A percentile compares a stretch with the other conserved stretches of the same genome.
phyloP scores from a whole-genome alignment of 768 basidiomycete genomes.

The Mycena filopes region DNA sequence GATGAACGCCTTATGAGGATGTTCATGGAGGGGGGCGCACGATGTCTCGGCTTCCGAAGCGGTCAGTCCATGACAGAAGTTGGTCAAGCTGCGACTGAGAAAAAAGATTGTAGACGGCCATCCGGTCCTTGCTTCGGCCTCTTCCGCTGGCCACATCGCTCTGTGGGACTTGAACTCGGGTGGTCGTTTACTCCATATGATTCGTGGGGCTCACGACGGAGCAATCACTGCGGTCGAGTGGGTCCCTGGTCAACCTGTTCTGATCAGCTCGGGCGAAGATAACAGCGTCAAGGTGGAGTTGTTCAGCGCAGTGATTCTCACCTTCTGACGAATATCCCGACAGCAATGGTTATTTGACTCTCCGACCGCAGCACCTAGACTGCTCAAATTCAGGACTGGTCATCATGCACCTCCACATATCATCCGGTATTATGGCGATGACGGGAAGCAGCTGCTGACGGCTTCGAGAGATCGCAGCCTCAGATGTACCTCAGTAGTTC shows the following conservation, averaged over 20 bases:
- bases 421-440: constrained; percentile 95
- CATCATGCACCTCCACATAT: constrained; percentile 92
- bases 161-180: constrained; percentile 92
- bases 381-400: constrained; percentile 93
- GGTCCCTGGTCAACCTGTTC: constrained; percentile 91
- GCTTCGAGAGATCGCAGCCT: constrained; percentile 91
- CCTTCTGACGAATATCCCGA: constrained; percentile 24
- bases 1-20: constrained; percentile 91
- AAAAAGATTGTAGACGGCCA: constrained; percentile 72
- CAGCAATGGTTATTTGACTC: constrained; percentile 99
- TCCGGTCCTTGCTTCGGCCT: constrained; percentile 88
- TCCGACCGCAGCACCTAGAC: constrained; percentile 82
- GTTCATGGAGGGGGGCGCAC: constrained; percentile 87
- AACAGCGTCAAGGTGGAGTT: constrained; percentile 89
- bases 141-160: constrained; percentile 88
- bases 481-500: constrained; percentile 90
- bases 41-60: constrained; percentile 84
- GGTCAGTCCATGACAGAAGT: constrained; percentile 57
- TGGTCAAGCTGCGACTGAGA: constrained; percentile 7
- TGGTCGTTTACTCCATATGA: constrained; percentile 84
- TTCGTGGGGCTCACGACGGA: constrained; percentile 91
- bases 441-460: constrained; percentile 93
- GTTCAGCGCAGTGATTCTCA: background rate
- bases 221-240: constrained; percentile 87
- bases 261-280: constrained; percentile 92